Conservation (phyloP, 2,329 filamentous ascomycete genomes). For the Dactylellina haptotyla region DNA sequence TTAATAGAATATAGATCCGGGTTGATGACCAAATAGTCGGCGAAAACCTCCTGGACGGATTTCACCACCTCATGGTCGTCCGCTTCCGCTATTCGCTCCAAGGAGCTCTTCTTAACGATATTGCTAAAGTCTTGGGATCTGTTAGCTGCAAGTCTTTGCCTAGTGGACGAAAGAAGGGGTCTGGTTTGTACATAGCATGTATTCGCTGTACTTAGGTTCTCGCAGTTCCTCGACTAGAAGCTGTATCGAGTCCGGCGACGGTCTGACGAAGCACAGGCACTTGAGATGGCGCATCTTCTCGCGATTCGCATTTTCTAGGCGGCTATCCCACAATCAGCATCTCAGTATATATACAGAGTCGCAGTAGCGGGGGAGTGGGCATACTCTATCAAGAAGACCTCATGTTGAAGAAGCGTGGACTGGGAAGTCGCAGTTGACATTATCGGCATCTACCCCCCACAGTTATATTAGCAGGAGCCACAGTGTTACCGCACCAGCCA, state of each 20-base stretch:
- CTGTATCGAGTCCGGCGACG: conserved; percentile 91
- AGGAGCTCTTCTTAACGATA: conserved; percentile 92
- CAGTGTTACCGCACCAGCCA: background rate
- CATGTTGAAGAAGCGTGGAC: conserved; percentile 91
- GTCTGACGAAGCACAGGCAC: conserved; percentile 91
- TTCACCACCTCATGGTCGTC: conserved; percentile 98
- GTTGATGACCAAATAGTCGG: conserved; percentile 94
- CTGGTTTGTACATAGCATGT: conserved; percentile 76
- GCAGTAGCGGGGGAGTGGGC: conserved; percentile 3
- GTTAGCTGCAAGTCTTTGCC: background rate
- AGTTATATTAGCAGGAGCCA: conserved; percentile 61
- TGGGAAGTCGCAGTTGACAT: conserved; percentile 96
- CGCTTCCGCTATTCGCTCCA: conserved; percentile 92
- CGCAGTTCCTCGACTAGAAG: conserved; percentile 92
- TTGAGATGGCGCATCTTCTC: conserved; percentile 98
- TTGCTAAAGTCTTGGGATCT: conserved; percentile 81
- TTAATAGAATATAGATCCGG: conserved; percentile 85
- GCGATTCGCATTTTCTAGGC: conserved; percentile 84
- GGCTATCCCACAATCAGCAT: conserved; percentile 62
- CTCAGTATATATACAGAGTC: background rate
- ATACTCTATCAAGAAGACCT: conserved; percentile 93
- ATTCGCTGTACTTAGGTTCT: conserved; percentile 97
- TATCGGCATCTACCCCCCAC: conserved; percentile 74
- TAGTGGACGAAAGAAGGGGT: background rate
- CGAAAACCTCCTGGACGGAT: conserved; percentile 92